Conservation (phyloP, 495 filamentous ascomycete genomes). For the Talaromyces adpressus region DNA sequence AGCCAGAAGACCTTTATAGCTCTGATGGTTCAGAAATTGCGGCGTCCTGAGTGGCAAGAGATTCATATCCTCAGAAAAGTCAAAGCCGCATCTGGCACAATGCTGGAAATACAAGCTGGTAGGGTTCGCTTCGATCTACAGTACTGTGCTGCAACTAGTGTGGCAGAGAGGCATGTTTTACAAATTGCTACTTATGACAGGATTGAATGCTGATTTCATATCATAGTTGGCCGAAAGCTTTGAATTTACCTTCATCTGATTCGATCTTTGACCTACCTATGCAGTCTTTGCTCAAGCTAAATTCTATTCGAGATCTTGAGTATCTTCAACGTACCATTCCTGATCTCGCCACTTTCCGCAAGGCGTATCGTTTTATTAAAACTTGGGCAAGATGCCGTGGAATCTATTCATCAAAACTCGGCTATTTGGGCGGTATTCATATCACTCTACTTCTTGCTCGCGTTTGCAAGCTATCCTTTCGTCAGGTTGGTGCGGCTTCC, state of each 20-base stretch:
- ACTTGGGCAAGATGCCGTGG: conserved; percentile 49
- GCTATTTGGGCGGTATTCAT: conserved; percentile 51
- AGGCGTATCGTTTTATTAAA: conserved; percentile 44
- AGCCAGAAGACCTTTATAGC: conserved; percentile 48
- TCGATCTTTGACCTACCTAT: conserved; percentile 41
- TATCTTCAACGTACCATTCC: conserved; percentile 48
- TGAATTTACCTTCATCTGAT: conserved; percentile 22
- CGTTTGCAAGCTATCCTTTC: conserved; percentile 41
- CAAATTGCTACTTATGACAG: not conserved
- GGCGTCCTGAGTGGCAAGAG: conserved; percentile 26
- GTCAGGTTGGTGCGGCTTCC: conserved; percentile 14
- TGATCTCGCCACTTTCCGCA: conserved; percentile 39
- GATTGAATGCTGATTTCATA: conserved; percentile 8
- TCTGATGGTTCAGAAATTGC: conserved; percentile 41
- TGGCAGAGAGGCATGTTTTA: conserved; percentile 28
- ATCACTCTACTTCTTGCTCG: conserved; percentile 47
- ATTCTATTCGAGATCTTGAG: conserved; percentile 46
- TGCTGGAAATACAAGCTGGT: conserved; percentile 46
- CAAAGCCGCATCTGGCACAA: conserved; percentile 42
- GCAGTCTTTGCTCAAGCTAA: conserved; percentile 43
- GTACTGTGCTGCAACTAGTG: conserved; percentile 46
- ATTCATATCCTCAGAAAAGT: conserved; percentile 46
- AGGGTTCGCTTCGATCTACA: conserved; percentile 50
- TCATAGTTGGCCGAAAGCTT: conserved; percentile 23
- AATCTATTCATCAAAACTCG: conserved; percentile 50